A percentile compares a stretch with the other conserved stretches of the same genome.
phyloP scores from a whole-genome alignment of 106 monocot genomes.

The Acorus calamus region DNA sequence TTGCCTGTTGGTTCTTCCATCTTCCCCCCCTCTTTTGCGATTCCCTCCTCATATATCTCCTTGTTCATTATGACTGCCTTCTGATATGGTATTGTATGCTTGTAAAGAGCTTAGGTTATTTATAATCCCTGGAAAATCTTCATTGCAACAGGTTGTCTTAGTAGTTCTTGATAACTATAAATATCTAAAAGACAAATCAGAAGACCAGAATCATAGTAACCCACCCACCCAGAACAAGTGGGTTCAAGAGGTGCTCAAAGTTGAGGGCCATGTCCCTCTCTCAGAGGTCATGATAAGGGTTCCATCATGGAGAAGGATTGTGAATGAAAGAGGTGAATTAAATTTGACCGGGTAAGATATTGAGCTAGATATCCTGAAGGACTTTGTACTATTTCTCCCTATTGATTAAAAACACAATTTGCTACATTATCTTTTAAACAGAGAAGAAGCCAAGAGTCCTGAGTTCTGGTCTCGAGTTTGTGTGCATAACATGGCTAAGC shows the following conservation, averaged over 20 bases:
- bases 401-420: not conserved
- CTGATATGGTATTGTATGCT: too few species aligned
- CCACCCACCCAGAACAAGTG: slow-evolving; percentile 33
- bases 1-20: too few species aligned
- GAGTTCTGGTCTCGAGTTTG: slow-evolving; percentile 88
- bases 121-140: not conserved
- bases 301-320: slow-evolving; percentile 71
- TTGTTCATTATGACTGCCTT: too few species aligned
- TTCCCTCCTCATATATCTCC: too few species aligned
- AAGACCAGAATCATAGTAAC: slow-evolving; percentile 18
- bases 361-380: not conserved
- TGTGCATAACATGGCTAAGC: slow-evolving; percentile 75
- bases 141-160: slow-evolving; percentile 58
- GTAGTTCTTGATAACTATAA: slow-evolving; percentile 75
- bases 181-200: slow-evolving; percentile 26
- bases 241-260: slow-evolving; percentile 71
- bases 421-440: slow-evolving; percentile 12
- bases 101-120: too few species aligned
- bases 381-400: not conserved
- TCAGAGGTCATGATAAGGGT: slow-evolving; percentile 26
- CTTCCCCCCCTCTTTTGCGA: too few species aligned
- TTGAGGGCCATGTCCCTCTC: slow-evolving; percentile 46
- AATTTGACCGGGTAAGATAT: slow-evolving; percentile 46
- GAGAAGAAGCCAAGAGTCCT: slow-evolving; percentile 60
- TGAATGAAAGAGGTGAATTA: slow-evolving; percentile 46